Conservation (phyloP, 371 early-diverging fungal genomes). For the Massospora cicadina region DNA sequence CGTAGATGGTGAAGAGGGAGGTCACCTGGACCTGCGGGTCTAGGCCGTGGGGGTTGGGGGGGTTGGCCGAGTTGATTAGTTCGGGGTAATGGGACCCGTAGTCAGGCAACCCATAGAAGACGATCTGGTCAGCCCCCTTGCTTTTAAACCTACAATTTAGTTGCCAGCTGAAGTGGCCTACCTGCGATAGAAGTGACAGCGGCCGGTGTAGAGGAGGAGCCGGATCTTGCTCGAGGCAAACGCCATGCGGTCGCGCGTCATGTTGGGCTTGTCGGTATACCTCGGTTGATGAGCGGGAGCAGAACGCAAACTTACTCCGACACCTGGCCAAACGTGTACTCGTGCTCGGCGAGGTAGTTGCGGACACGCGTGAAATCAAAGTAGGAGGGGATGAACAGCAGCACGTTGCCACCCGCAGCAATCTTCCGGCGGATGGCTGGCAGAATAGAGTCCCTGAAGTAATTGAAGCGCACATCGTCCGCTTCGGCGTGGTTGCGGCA, state of each 20-base stretch:
- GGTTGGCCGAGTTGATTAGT: constrained; percentile 35
- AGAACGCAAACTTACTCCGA: constrained; percentile 40
- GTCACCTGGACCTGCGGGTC: constrained; percentile 12
- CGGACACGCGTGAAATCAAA: constrained; percentile 89
- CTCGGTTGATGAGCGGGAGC: background rate
- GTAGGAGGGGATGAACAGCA: constrained; percentile 87
- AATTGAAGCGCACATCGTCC: constrained; percentile 68
- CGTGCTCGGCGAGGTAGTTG: constrained; percentile 62
- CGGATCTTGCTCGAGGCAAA: constrained; percentile 65
- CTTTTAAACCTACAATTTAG: constrained; percentile 39
- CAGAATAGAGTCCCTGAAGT: constrained; percentile 55
- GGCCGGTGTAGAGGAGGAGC: constrained; percentile 75
- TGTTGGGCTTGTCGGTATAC: constrained; percentile 8
- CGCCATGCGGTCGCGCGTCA: constrained; percentile 46
- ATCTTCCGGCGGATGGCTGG: constrained; percentile 3
- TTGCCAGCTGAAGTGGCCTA: constrained; percentile 11
- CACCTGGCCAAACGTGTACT: constrained; percentile 48
- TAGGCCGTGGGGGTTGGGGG: constrained; percentile 24
- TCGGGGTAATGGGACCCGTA: constrained; percentile 79
- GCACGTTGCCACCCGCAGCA: constrained; percentile 26
- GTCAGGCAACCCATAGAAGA: constrained; percentile 83
- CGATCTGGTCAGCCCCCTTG: constrained; percentile 62
- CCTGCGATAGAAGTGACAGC: constrained; percentile 86
- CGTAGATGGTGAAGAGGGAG: constrained; percentile 50
- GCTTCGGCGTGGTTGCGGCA: constrained; percentile 24